Base-by-base conservation (phyloP, 768 basidiomycete genomes). In the Termitomyces eurrhizus region DNA sequence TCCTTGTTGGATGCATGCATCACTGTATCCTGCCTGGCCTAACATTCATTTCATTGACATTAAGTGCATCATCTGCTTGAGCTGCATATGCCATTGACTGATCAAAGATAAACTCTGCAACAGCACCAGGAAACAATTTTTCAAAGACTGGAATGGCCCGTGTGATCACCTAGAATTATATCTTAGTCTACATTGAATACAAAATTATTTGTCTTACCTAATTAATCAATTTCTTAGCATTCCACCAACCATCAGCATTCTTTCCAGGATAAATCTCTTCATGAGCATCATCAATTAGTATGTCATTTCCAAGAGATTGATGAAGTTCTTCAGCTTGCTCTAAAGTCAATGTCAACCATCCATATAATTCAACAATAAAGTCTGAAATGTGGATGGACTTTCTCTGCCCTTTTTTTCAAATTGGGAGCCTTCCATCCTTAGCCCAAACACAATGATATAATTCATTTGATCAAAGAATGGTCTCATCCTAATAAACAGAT, bases 21-120 rank as follows among this genome's bases (percentile, higher is more conserved):
- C 61, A 21, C 46, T 68, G 67, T 44, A 59, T 57, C 32, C 66
- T 61, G 21, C 66, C 61, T 42, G 62, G 66, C 24, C 62, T 60
- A 46, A 67, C 62, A 57, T 66, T 68, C 64, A 67, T 68, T 36
- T 68, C 59, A 45, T 67, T 67, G 26, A 60, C 63, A 33, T 67
- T 65, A 24, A 67, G 62, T 29, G 64, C 62, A 56, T 64, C 66
- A 52, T 53, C 26, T 14, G 64, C 56, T 21, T 66, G 59, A 26
- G 64, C 67, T 9, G 55, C 63, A 59, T 67, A 66, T 13, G 67
- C 65, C 11, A 60, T 64, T 24, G 63, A 67, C 36, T 62, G 63
- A 58, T 65, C 67, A 62, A 68, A 65, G 33, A 65, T 45, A 21
- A 62, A 66, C 16, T 67, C 59, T 18, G 16, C 62, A 41, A 66